Base-by-base conservation (phyloP, 306 rosid species). In the Hippophae gyantsensis region DNA sequence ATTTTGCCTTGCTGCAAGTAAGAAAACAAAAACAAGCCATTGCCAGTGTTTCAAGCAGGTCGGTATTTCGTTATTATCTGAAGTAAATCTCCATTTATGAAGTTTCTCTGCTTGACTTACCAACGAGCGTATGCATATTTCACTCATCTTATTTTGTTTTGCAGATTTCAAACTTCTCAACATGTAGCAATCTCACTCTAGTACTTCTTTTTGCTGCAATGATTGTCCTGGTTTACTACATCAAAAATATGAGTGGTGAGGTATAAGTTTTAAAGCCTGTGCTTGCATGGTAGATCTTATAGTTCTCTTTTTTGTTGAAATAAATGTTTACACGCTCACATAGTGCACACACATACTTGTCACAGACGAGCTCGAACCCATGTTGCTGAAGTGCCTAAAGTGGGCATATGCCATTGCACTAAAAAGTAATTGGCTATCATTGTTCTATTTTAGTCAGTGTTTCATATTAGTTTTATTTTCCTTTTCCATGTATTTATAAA, bases 141-240 rank as follows among this genome's bases (percentile, higher is more conserved):
- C 13, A 42, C 13, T 7, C 47, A 42, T 6, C 13, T n/a, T 25
- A 43, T 65, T 32, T 60, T 9, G 23, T 72, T 67, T 63, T 81
- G 86, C 84, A 92, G 99, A 88, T 92, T 74, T 86, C 88, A 3
- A 88, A 78, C 64, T 83, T 92, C 73, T 92, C 94, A 10, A 92
- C 95, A 0, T 92, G 62, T 8, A 86, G 88, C 70, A 92, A 92
- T 77, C 69, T 92, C 66, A 88, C 95, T 41, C 46, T 88, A 10
- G 65, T 92, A 48, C 84, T 92, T 47, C 95, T 92, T 58, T 92
- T 96, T 95, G 85, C 67, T 62, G 61, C 82, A 69, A 86, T 92
- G 99, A 75, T 92, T 65, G 62, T 80, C 74, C 76, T 92, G 81
- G 81, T 92, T 52, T 86, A 88, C 75, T 92, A 88, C 85, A 92